These are phyloP conservation scores for Hymenoscyphus linearis DNA, from an alignment of 2,329 filamentous ascomycete species.

Conservation along the genomic window DNA sequence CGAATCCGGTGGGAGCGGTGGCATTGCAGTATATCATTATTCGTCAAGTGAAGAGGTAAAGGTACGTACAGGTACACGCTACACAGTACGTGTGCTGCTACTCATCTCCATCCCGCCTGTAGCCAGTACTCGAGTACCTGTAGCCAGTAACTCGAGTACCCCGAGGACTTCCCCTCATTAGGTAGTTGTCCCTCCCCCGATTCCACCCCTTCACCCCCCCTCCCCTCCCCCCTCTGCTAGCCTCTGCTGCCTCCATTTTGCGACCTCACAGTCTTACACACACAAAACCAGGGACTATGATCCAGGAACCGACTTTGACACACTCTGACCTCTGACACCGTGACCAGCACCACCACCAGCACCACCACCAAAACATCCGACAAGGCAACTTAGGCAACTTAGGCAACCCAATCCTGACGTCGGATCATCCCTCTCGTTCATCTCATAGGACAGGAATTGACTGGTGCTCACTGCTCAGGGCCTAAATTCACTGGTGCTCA, in stretches of 20 bases:
- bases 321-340: no score
- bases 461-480: neutral
- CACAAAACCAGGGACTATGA: neutral
- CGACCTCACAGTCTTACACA: neutral
- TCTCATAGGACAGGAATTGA: neutral
- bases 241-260: neutral
- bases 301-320: neutral
- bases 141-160: neutral
- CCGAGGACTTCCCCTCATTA: neutral
- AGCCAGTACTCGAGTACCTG: no score
- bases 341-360: no score
- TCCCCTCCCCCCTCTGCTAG: no score
- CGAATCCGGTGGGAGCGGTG: neutral
- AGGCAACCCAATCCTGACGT: neutral
- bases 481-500: neutral
- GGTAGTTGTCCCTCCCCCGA: neutral
- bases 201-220: no score
- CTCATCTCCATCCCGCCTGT: no score
- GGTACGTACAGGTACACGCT: no score
- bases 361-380: no score
- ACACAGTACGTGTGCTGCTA: no score
- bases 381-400: no score
- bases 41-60: neutral
- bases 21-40: neutral
- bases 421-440: neutral